Conservation (phyloP, 441 rosid genomes). For the Arabidopsis lyrata region DNA sequence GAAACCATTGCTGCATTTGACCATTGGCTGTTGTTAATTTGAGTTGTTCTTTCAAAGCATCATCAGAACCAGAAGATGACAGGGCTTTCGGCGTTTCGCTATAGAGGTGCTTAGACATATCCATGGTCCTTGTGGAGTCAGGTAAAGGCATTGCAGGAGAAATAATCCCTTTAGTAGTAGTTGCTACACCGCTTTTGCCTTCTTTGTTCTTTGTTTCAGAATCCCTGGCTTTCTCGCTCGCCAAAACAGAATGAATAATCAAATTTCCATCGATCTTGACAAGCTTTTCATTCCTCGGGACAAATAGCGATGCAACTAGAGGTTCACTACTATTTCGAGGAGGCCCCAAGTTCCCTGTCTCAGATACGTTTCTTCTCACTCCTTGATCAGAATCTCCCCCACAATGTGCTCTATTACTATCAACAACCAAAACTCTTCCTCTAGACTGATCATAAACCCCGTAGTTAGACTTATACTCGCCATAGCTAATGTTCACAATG, state of each 20-base stretch:
- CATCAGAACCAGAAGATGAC: constrained; percentile 61
- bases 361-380: constrained; percentile 38
- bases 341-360: constrained; percentile 43
- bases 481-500: constrained; percentile 60
- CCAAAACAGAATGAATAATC: constrained; percentile 91
- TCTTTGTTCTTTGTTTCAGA: constrained; percentile 39
- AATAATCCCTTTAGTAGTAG: constrained; percentile 48
- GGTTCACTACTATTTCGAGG: constrained; percentile 64
- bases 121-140: constrained; percentile 48
- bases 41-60: constrained; percentile 65
- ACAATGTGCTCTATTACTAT: constrained; percentile 44
- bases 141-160: constrained; percentile 66
- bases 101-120: constrained; percentile 50
- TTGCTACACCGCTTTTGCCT: constrained; percentile 50
- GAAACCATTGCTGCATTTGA: constrained; percentile 95
- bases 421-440: constrained; percentile 60
- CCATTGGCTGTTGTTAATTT: constrained; percentile 73
- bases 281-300: constrained; percentile 96
- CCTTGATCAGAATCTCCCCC: constrained; percentile 50
- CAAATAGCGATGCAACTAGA: constrained; percentile 88
- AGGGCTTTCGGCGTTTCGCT: constrained; percentile 71
- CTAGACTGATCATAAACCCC: constrained; percentile 51
- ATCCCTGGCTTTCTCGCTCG: constrained; percentile 83
- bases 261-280: constrained; percentile 95
- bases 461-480: constrained; percentile 50